Percentiles rank a stretch among this genome's conserved stretches.
These are phyloP conservation scores for Coemansia aciculifera DNA, from an alignment of 192 early-diverging fungal genomes.

Conservation along the genomic window DNA sequence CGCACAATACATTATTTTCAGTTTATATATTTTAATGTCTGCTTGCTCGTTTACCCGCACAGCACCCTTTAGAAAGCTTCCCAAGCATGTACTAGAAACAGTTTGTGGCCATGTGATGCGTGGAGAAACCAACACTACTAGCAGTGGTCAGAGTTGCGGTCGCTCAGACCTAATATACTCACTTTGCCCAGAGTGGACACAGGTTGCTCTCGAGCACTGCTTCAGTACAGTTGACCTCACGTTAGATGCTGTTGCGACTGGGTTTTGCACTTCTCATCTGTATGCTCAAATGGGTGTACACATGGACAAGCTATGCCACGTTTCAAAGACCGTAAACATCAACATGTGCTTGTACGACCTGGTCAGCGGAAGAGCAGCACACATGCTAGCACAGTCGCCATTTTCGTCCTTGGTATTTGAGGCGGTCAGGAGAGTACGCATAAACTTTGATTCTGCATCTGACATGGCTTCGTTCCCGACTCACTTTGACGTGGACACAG, in stretches of 20 bases:
- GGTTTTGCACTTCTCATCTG: not conserved
- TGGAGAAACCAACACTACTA: not conserved
- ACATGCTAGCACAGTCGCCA: not conserved
- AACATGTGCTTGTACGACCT: not conserved
- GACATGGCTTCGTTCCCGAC: not conserved
- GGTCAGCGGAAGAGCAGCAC: not conserved
- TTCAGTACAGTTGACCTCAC: not conserved
- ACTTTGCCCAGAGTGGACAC: not conserved
- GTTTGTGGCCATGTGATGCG: not conserved
- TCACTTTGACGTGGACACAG: not conserved
- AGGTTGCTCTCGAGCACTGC: not conserved
- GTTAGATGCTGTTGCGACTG: not conserved
- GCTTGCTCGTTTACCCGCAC: not conserved
- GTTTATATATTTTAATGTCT: not conserved
- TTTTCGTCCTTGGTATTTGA: conserved; percentile 4
- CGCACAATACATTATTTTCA: not conserved
- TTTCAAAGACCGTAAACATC: conserved; percentile 1
- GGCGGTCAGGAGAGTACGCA: conserved; percentile 1
- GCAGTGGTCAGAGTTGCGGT: not conserved
- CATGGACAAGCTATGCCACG: not conserved
- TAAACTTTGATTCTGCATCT: not conserved
- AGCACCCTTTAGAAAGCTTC: not conserved
- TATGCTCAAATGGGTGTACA: not conserved
- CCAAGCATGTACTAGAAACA: not conserved
- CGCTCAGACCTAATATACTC: conserved; percentile 3